A percentile compares a stretch with the other conserved stretches of the same genome.
These are phyloP conservation scores for Vaccinium myrtillus DNA, from an alignment of 148 eudicot species.

Conservation along the genomic window DNA sequence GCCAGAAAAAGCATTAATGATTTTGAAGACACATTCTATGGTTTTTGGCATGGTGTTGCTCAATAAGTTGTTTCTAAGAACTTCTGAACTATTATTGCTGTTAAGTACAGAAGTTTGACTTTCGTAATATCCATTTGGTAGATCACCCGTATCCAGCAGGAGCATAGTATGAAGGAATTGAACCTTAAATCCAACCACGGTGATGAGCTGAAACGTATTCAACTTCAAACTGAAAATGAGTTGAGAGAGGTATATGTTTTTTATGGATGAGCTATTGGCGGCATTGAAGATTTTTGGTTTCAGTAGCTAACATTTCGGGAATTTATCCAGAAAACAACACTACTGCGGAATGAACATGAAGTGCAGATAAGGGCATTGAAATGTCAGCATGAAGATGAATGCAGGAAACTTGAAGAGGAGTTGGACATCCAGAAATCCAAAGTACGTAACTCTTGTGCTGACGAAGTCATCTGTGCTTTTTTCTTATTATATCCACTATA, in stretches of 20 bases:
- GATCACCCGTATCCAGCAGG: conserved; percentile 63
- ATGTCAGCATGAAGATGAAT: conserved; percentile 73
- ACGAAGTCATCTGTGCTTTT: neutral
- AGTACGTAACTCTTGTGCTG: conserved; percentile 33
- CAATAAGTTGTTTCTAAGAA: neutral
- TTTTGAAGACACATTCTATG: neutral
- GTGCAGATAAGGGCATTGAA: conserved; percentile 67
- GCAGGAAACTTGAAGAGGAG: conserved; percentile 80
- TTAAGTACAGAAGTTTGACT: conserved; percentile 5
- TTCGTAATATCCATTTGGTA: conserved; percentile 28
- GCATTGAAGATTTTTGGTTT: neutral
- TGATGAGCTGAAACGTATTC: conserved; percentile 60
- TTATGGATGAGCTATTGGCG: conserved; percentile 2
- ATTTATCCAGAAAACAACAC: conserved; percentile 54
- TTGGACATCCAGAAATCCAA: conserved; percentile 79
- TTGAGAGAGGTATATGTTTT: conserved; percentile 61
- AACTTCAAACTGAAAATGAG: conserved; percentile 76
- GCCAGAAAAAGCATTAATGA: neutral
- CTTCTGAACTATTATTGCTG: neutral
- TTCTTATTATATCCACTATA: conserved; percentile 18
- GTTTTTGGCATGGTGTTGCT: neutral
- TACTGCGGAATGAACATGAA: conserved; percentile 76
- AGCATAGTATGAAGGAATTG: conserved; percentile 53
- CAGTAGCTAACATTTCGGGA: conserved; percentile 14
- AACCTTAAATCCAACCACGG: conserved; percentile 52